These are phyloP conservation scores for Phialemoniopsis sp. DNA, from an alignment of 2,329 filamentous ascomycete species.

Conservation along the genomic window DNA sequence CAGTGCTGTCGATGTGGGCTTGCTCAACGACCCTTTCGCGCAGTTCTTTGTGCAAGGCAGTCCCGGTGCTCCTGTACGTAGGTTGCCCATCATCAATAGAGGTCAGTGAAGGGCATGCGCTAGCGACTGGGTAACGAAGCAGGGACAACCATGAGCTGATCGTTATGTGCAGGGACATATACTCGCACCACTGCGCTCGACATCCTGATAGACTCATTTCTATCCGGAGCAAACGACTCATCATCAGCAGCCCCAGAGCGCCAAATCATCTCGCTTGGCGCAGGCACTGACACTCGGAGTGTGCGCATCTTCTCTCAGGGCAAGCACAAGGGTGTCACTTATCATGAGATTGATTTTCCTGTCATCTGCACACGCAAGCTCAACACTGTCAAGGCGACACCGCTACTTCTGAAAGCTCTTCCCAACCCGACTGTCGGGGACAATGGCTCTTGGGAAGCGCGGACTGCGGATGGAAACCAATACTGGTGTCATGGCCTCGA, in stretches of 20 bases:
- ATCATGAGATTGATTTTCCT: conserved; percentile 92
- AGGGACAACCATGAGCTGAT: too few species aligned
- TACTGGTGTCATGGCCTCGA: conserved; percentile 65
- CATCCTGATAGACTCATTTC: conserved; percentile 67
- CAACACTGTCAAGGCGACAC: conserved; percentile 41
- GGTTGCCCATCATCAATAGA: conserved; percentile 91
- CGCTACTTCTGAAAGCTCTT: conserved; percentile 33
- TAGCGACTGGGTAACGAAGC: too few species aligned
- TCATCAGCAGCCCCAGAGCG: conserved; percentile 29
- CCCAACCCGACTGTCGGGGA: conserved; percentile 20
- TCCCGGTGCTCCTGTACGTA: conserved; percentile 47
- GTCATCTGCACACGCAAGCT: conserved; percentile 68
- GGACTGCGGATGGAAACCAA: conserved; percentile 31
- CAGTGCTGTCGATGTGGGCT: conserved; percentile 83
- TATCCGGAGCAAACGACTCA: conserved; percentile 32
- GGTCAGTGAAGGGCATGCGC: conserved; percentile 49
- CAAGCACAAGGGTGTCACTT: conserved; percentile 47
- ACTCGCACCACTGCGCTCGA: conserved; percentile 83
- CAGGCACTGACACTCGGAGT: conserved; percentile 87
- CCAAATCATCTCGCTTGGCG: conserved; percentile 89
- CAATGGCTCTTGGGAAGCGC: conserved; percentile 35
- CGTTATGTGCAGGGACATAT: conserved; percentile 68
- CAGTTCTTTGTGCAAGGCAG: conserved; percentile 56
- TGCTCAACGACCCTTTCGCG: conserved; percentile 79
- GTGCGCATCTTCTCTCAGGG: conserved; percentile 64